These are phyloP conservation scores for Mycena pura DNA, from an alignment of 768 basidiomycete genomes.

Conservation along the genomic window DNA sequence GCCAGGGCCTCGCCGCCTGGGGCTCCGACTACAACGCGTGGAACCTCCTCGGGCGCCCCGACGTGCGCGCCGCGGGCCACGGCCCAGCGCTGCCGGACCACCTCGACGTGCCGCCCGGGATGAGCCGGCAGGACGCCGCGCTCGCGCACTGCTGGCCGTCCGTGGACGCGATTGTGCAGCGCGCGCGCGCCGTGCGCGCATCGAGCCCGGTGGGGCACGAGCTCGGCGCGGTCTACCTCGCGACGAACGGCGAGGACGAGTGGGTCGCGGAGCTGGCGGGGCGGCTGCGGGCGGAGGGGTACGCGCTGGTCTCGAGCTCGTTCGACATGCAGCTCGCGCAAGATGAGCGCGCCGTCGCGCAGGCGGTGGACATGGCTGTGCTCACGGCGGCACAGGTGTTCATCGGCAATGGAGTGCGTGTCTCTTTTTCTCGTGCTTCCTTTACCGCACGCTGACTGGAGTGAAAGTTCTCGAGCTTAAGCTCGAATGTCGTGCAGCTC, in stretches of 20 bases:
- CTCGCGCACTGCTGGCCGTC: constrained; percentile 13
- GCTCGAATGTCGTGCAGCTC: constrained; percentile 19
- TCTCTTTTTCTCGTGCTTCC: neutral
- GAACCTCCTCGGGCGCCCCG: constrained; percentile 14
- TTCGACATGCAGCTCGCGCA: constrained; percentile 3
- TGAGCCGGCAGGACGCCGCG: neutral
- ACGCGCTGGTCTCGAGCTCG: neutral
- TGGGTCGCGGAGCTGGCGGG: neutral
- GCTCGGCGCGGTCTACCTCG: constrained; percentile 5
- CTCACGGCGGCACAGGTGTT: constrained; percentile 14
- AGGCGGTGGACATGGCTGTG: constrained; percentile 23
- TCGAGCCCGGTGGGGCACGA: too few relatives aligned
- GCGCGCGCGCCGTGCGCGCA: neutral
- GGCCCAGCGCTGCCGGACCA: constrained; percentile 15
- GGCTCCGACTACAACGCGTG: constrained; percentile 12
- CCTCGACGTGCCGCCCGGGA: neutral
- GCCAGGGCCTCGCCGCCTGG: constrained; percentile 12
- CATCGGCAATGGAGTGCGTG: constrained; percentile 15
- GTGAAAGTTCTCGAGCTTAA: constrained; percentile 11
- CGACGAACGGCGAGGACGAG: constrained; percentile 6
- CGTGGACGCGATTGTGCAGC: neutral
- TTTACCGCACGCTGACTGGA: neutral
- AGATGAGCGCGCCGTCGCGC: constrained; percentile 9
- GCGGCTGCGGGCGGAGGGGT: neutral
- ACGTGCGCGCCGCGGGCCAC: neutral